Evolutionary conservation across 805 yeast genomes (phyloP), one percentile per base, ranked within the genome.

Genomic region (Phaffomyces opuntiae): DNA sequence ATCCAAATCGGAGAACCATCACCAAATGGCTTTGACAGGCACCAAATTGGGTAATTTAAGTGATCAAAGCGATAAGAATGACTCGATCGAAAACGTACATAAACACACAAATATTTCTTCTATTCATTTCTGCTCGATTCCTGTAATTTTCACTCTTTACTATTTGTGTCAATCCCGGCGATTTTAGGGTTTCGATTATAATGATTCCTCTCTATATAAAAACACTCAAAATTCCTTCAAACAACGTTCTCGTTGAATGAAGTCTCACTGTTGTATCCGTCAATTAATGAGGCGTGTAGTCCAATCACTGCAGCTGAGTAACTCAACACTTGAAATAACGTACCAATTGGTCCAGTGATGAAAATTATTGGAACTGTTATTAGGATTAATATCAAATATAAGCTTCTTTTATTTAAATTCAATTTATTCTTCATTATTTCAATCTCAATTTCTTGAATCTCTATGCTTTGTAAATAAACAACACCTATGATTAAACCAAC

Each of bases 211-310:
- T 17, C 19, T 17, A 21, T 21, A 21, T 21, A 21, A 21, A 21
- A 21, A 21, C 24, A 21, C 24, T 3, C 24, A 21, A 21, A 21
- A 1, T 21, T 21, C 24, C 24, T 21, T 21, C 26, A 52, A 5
- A 50, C 53, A 35, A 47, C 47, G 25, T 44, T 43, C 19, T 52
- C 55, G 26, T 51, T 52, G 32, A 52, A 52, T n/a, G 51, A 47
- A 2, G 53, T 52, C 34, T 52, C 55, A 9, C 39, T 31, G 7
- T 36, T 32, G n/a, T 43, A 50, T 5, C 52, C 53, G n/a, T 53
- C 56, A 25, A 51, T 32, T 19, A 53, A 16, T 2, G 41, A 19
- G 9, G 46, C 34, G 38, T 51, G 56, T 6, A 44, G 11, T 3
- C 45, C 45, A 13, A 44, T 17, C 1, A 48, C 45, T 21, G 40